Conservation (phyloP, 179 eudicot genomes). For the Camellia oleifera region DNA sequence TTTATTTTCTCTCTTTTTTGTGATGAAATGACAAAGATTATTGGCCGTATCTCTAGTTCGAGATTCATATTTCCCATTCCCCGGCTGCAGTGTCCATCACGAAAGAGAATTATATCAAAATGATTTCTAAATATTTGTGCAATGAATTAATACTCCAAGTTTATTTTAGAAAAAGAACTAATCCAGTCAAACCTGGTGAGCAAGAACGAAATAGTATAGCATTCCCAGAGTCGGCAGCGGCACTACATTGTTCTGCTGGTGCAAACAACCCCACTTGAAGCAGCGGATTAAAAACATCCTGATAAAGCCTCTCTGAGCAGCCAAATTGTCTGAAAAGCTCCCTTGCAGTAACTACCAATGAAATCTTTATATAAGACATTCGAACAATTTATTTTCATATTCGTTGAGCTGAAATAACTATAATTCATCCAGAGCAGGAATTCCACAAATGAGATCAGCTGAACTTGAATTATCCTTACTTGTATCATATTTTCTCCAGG, state of each 20-base stretch:
- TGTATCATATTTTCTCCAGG: constrained; percentile 74
- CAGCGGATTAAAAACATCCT: constrained; percentile 50
- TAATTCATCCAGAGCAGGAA: neutral
- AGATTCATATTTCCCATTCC: neutral
- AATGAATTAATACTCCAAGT: neutral
- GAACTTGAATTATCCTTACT: constrained; percentile 34
- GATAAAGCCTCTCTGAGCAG: constrained; percentile 62
- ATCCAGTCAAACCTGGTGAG: constrained; percentile 62
- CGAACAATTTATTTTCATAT: neutral
- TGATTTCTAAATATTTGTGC: neutral
- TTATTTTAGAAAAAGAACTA: neutral
- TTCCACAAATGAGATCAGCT: neutral
- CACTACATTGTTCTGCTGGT: constrained; percentile 78
- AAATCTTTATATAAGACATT: constrained; percentile 14
- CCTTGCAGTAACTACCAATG: constrained; percentile 72
- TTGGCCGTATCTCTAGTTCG: neutral
- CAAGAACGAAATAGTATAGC: constrained; percentile 53
- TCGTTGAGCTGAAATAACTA: neutral
- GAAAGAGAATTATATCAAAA: neutral
- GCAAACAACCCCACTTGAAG: constrained; percentile 72
- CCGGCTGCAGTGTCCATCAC: neutral
- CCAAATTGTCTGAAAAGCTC: constrained; percentile 70
- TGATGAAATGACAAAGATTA: neutral
- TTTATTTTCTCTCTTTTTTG: neutral
- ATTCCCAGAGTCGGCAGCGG: constrained; percentile 73